Evolutionary conservation across 192 early-diverging fungal genomes (phyloP), one percentile per base, ranked within the genome.

Genomic region (Oehlia diaphana): DNA sequence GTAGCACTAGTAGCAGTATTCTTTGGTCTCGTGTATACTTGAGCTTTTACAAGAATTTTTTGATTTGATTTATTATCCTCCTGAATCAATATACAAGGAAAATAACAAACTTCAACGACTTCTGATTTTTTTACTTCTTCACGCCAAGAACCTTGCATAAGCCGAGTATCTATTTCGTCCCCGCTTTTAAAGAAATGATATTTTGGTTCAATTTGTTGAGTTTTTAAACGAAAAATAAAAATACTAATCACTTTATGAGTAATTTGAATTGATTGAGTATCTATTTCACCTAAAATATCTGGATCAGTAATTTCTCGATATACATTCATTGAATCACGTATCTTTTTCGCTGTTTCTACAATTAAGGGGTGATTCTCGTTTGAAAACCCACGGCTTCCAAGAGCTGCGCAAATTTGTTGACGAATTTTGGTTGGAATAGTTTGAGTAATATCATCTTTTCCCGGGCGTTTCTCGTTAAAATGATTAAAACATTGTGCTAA

Each of bases 371-470:
- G 75, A 19, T 76, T 37, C 9, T 63, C 6, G 16, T 76, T n/a
- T 19, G 75, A 76, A 23, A 76, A 64, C 8, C 31, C 75, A 39
- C 37, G 62, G 23, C 19, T 14, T 64, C 75, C 75, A 28, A 76
- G 63, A 12, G 21, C 12, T 2, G 62, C 31, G n/a, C 44, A 42
- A 23, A 76, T 62, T 76, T 65, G 75, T 64, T 76, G 75, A 16
- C 75, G 75, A 64, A 76, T 33, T 47, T 65, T 63, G 19, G 23
- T 65, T 9, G 75, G 39, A 35, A 44, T 19, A 16, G 39, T 14
- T 65, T 44, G 31, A 0, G 62, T 23, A 26, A 76, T 42, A 35
- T 63, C 62, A 76, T 76, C 74, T 6, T 64, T 65, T 23, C 28
- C 63, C 23, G 37, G 14, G 65, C 28, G 62, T 19, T n/a, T 37